Evolutionary conservation across 78 protist genomes (phyloP), one percentile per base, ranked within the genome.

Genomic region (Tieghemostelium lacteum): DNA sequence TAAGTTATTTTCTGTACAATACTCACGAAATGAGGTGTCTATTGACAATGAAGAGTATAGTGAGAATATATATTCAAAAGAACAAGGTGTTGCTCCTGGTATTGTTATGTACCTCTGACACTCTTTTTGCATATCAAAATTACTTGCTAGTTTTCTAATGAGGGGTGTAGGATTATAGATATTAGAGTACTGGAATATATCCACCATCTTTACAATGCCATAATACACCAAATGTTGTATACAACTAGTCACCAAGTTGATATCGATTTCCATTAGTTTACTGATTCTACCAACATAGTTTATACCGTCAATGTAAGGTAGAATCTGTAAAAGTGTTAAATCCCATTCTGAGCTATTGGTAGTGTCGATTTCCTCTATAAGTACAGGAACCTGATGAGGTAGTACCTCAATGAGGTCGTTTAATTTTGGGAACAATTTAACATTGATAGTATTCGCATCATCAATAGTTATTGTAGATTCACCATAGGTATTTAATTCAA

Each of bases 201-300:
- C 94, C 2, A 78, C 77, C 80, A 89, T 55, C 28, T 64, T 89
- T 19, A 89, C 85, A 10, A 70, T 62, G 22, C 85, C 61, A 39
- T 89, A 89, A n/a, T 89, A 92, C 69, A 92, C 78, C 5, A 92
- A 75, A 69, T 92, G 95, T 83, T 85, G 62, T 4, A 92, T 39
- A 37, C 95, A 92, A 40, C 72, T 76, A 14, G 71, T 74, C 0
- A 85, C 95, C 0, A 92, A 22, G 12, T 39, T 40, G 1, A 74
- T 45, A 60, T 92, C 95, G 1, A 92, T 71, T 14, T 85, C 92
- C 4, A 85, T 65, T 28, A 76, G 20, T 36, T 64, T 64, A 0
- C 88, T 57, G 2, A 92, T 92, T 62, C 75, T 34, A 37, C 60
- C 61, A 6, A 92, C 87, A 61, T 85, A 83, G 40, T 92, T 92